A percentile compares a stretch with the other conserved stretches of the same genome.
Evolutionary conservation across 352 stramenopile genomes (phyloP).

Genomic region (Globisporangium nagaii): DNA sequence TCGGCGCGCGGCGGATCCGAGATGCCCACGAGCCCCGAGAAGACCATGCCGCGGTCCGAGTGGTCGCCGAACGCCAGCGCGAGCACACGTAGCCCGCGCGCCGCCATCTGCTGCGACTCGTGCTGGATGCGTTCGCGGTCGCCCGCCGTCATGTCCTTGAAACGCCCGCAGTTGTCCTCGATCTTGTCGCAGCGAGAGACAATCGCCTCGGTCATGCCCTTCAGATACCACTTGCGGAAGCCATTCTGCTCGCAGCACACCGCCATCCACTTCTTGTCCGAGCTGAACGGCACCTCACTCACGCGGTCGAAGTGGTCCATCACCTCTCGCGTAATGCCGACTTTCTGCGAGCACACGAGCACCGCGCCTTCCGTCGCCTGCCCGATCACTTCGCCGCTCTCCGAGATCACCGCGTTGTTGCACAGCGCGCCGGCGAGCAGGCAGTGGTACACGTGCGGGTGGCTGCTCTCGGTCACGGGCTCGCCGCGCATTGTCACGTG

Average conservation of each 20-base stretch:
- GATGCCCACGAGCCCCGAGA: slow-evolving; percentile 92
- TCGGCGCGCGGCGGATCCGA: slow-evolving; percentile 73
- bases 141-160: slow-evolving; percentile 52
- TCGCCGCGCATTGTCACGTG: slow-evolving; percentile 61
- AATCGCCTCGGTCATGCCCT: slow-evolving; percentile 83
- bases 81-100: slow-evolving; percentile 81
- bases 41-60: slow-evolving; percentile 83
- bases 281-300: slow-evolving; percentile 93
- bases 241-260: slow-evolving; percentile 73
- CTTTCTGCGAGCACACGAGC: slow-evolving; percentile 58
- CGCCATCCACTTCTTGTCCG: slow-evolving; percentile 96
- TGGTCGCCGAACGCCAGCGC: slow-evolving; percentile 86
- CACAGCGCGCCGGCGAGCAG: slow-evolving; percentile 69
- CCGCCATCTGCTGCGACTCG: slow-evolving; percentile 62
- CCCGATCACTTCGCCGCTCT: slow-evolving; percentile 66
- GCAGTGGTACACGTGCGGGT: slow-evolving; percentile 73
- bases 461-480: slow-evolving; percentile 44
- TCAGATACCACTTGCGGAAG: slow-evolving; percentile 63
- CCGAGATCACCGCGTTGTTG: slow-evolving; percentile 65
- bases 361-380: slow-evolving; percentile 78
- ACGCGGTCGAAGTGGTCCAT: slow-evolving; percentile 63
- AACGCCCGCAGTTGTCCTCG: slow-evolving; percentile 63
- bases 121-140: slow-evolving; percentile 65
- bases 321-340: slow-evolving; percentile 37
- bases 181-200: slow-evolving; percentile 67